Percentiles rank a stretch among this genome's conserved stretches.
These are phyloP conservation scores for Penicillium occitanis DNA, from an alignment of 2,329 filamentous ascomycete genomes.

Conservation along the genomic window DNA sequence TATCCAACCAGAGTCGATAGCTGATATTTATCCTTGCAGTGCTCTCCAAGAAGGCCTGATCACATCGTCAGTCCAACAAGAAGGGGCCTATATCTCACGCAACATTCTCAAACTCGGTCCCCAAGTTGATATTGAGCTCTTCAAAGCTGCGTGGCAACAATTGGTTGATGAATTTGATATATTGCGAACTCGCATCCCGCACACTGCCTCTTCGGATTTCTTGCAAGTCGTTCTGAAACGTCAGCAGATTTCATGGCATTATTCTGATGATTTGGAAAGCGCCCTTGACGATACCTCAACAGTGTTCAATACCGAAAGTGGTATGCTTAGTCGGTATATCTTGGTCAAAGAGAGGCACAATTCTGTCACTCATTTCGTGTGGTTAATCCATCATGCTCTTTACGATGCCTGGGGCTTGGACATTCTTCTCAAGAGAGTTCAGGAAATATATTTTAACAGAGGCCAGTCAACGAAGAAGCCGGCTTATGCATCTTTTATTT, in stretches of 20 bases:
- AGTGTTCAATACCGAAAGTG: constrained; percentile 38
- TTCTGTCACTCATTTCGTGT: constrained; percentile 43
- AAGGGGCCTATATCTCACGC: constrained; percentile 51
- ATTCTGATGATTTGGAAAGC: constrained; percentile 30
- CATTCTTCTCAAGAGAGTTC: constrained; percentile 39
- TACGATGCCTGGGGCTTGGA: constrained; percentile 33
- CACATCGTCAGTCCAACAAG: constrained; percentile 49
- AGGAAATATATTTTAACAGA: constrained; percentile 34
- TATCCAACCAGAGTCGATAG: constrained; percentile 31
- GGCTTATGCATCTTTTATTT: constrained; percentile 29
- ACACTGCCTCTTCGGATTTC: constrained; percentile 39
- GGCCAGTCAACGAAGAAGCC: neutral
- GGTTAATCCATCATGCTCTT: constrained; percentile 37
- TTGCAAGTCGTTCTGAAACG: constrained; percentile 44
- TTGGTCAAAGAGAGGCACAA: constrained; percentile 33
- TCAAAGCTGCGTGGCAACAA: constrained; percentile 50
- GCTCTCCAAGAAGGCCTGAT: constrained; percentile 49
- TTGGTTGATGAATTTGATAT: constrained; percentile 49
- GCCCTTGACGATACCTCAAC: constrained; percentile 29
- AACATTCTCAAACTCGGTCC: constrained; percentile 43
- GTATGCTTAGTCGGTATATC: constrained; percentile 35
- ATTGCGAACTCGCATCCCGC: constrained; percentile 50
- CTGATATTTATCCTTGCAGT: constrained; percentile 47
- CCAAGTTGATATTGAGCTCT: constrained; percentile 41
- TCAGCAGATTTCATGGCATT: constrained; percentile 37